Evolutionary conservation across 176 grass and related monocot species (phyloP), one percentile per base, ranked within the genome.

Genomic region (Stipa capillata): DNA sequence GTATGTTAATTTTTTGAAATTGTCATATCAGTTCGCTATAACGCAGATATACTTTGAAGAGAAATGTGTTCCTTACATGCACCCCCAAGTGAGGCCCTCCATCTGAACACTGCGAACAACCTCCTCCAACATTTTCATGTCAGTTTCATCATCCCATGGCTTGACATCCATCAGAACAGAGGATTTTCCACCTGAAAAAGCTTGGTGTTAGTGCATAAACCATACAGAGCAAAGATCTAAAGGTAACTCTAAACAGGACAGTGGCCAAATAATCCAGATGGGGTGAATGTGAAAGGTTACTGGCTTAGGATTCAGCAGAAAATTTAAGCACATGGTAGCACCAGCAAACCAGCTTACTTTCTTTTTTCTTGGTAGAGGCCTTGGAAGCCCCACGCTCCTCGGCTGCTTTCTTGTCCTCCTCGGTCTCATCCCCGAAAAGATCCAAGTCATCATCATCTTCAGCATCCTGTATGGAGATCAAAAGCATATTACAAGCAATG

Each of bases 41-140:
- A 1, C 14, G 2, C 6, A n/a, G n/a, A 52, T 3, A 51, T 0
- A 27, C 7, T 44, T 7, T 1, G 0, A 23, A 23, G 21, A 37
- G 33, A 58, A 23, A 76, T 5, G 11, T 60, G 13, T 12, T 36
- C 7, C 79, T 78, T 72, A 99, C 96, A 95, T 82, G 96, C 96
- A 85, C n/a, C 96, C 96, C 96, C 96, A 99, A 1, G 83, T 80
- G 69, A 99, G 96, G 57, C 96, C 96, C 17, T 85, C 83, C 88
- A 91, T 79, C 76, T 93, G 78, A 24, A 99, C 55, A 24, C 90
- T 83, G 55, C 90, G 90, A 4, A 95, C 96, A 91, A 90, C 69
- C 82, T 93, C 92, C 92, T 99, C 96, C 23, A 99, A 67, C 83
- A 89, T 93, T 84, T 99, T 93, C 88, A 99, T 95, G 67, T 99